Percentiles rank a stretch among this genome's conserved stretches.
These are phyloP conservation scores for Termitomyces sp. DNA, from an alignment of 768 basidiomycete genomes.

Conservation along the genomic window DNA sequence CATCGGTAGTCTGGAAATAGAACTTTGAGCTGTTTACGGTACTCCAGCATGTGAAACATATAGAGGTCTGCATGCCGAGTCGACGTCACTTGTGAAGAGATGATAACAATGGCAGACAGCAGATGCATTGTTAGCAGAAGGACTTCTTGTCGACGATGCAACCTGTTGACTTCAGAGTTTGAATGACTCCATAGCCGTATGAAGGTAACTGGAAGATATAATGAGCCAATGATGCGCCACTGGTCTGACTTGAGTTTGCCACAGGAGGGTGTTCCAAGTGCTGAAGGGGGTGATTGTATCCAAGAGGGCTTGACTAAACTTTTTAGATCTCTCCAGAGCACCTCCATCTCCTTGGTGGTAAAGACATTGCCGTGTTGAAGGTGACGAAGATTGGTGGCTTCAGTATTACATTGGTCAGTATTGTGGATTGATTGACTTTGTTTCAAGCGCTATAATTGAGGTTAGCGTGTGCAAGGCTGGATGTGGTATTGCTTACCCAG, in stretches of 20 bases:
- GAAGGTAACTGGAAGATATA: slow-evolving; percentile 30
- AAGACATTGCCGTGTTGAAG: background rate
- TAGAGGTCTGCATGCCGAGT: background rate
- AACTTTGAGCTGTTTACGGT: too few relatives aligned
- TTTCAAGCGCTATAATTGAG: too few relatives aligned
- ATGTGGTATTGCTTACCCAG: background rate
- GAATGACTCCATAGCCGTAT: slow-evolving; percentile 27
- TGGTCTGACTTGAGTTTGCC: slow-evolving; percentile 26
- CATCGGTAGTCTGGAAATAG: too few relatives aligned
- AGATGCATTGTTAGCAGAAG: slow-evolving; percentile 25
- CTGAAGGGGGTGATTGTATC: slow-evolving; percentile 19
- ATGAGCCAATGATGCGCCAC: slow-evolving; percentile 12
- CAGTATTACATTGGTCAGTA: too few relatives aligned
- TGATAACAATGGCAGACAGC: slow-evolving; percentile 25
- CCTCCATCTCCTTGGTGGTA: slow-evolving; percentile 3
- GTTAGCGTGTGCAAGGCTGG: too few relatives aligned
- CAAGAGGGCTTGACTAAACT: slow-evolving; percentile 21
- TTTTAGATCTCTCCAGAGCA: background rate
- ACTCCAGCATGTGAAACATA: background rate
- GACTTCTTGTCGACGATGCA: slow-evolving; percentile 18
- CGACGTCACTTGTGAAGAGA: background rate
- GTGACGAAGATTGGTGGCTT: background rate
- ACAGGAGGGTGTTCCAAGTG: slow-evolving; percentile 10
- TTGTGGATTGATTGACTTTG: too few relatives aligned
- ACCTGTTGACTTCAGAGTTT: background rate